These are phyloP conservation scores for Cyclostephanos tholiformis DNA, from an alignment of 108 stramenopile species.

Conservation along the genomic window DNA sequence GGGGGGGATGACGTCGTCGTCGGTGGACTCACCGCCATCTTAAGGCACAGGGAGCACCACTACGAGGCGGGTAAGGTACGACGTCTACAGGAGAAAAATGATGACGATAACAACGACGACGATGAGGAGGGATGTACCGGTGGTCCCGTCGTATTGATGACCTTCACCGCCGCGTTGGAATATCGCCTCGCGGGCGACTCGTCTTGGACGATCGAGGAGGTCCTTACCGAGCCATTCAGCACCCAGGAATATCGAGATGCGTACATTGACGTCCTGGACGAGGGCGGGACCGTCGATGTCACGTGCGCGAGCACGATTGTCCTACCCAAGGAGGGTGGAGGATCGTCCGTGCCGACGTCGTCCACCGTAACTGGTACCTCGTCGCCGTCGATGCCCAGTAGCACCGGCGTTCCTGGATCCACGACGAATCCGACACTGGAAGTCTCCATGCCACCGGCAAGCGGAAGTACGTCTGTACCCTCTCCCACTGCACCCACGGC, in stretches of 20 bases:
- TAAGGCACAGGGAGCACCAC: neutral
- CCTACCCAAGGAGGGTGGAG: neutral
- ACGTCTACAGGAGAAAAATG: neutral
- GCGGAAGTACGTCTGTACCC: too few species aligned
- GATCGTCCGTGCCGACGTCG: too few species aligned
- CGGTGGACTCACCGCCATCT: neutral
- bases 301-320: neutral
- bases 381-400: too few species aligned
- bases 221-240: slow-evolving; percentile 10
- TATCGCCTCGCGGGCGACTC: neutral
- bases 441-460: too few species aligned
- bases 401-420: too few species aligned
- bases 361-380: too few species aligned
- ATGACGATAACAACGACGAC: neutral
- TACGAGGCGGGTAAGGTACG: neutral
- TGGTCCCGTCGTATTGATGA: neutral
- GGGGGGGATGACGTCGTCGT: too few species aligned
- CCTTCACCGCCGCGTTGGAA: neutral
- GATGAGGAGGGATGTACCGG: neutral
- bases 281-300: neutral
- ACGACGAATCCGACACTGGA: too few species aligned
- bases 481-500: too few species aligned
- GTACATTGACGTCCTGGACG: neutral
- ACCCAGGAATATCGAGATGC: slow-evolving; percentile 6
- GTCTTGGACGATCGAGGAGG: neutral